Percentiles rank a stretch among this genome's conserved stretches.
These are phyloP conservation scores for Flaveria sonorensis DNA, from an alignment of 129 eudicot genomes.

Conservation along the genomic window DNA sequence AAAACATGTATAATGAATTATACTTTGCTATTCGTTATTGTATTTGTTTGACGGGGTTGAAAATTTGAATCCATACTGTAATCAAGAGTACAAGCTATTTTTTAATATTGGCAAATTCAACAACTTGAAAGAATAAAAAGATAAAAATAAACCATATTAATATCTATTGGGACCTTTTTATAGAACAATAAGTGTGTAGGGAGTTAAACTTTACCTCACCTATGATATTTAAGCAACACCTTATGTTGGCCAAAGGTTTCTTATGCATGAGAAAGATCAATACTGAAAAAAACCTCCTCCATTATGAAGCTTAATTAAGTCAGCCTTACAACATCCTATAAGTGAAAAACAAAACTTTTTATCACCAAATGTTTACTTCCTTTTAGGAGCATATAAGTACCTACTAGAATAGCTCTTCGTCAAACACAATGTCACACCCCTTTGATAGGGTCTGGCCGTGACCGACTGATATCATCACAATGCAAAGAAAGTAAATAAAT, in stretches of 20 bases:
- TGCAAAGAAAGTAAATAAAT: too few species aligned
- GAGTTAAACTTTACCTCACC: conserved; percentile 65
- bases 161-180: conserved; percentile 10
- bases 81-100: conserved; percentile 98
- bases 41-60: conserved; percentile 93
- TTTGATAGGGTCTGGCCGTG: too few species aligned
- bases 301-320: conserved; percentile 97
- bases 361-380: too few species aligned
- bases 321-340: conserved; percentile 95
- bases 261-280: conserved; percentile 97
- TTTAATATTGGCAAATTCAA: conserved; percentile 96
- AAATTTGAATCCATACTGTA: conserved; percentile 84
- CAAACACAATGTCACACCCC: too few species aligned
- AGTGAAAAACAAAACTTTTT: conserved; percentile 16
- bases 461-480: too few species aligned
- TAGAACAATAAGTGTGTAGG: conserved; percentile 11
- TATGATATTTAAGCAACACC: conserved; percentile 92
- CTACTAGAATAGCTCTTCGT: too few species aligned
- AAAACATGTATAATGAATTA: not conserved
- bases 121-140: conserved; percentile 58
- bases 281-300: conserved; percentile 95
- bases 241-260: conserved; percentile 95
- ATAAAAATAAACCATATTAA: not conserved
- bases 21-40: conserved; percentile 68
- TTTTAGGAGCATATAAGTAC: too few species aligned